phyloP scores from a whole-genome alignment of 2,329 filamentous ascomycete genomes.

The Claviceps sorghi region DNA sequence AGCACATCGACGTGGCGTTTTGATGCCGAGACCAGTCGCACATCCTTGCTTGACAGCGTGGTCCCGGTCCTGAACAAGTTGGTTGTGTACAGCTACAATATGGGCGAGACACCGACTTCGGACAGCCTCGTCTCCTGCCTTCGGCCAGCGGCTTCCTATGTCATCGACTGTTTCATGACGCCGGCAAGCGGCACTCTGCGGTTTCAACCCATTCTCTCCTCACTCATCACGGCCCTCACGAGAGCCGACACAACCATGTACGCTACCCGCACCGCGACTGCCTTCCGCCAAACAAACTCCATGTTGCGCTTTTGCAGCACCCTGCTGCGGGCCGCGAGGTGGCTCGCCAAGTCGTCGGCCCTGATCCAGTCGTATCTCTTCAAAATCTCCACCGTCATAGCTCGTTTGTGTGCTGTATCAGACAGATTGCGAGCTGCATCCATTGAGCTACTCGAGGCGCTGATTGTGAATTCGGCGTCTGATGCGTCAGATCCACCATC shows the following conservation, averaged over 20 bases:
- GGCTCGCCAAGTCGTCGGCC: constrained; percentile 46
- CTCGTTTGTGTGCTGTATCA: constrained; percentile 58
- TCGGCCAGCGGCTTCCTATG: constrained; percentile 56
- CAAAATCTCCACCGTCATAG: constrained; percentile 61
- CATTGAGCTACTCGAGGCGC: constrained; percentile 53
- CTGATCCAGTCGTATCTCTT: constrained; percentile 67
- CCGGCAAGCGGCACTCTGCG: constrained; percentile 54
- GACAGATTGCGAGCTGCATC: constrained; percentile 51
- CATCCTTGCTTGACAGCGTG: constrained; percentile 53
- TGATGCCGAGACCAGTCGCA: constrained; percentile 49
- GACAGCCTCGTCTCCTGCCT: constrained; percentile 45
- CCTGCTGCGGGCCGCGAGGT: constrained; percentile 54
- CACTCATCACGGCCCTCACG: constrained; percentile 36
- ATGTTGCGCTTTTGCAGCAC: constrained; percentile 53
- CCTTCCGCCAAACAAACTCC: constrained; percentile 47
- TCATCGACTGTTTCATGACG: constrained; percentile 64
- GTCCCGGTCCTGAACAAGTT: constrained; percentile 57
- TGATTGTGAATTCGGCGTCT: constrained; percentile 57
- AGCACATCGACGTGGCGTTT: constrained; percentile 81
- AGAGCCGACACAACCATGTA: constrained; percentile 49
- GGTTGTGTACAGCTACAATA: constrained; percentile 57
- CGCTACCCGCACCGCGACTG: constrained; percentile 35
- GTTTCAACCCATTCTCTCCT: constrained; percentile 61
- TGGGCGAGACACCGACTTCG: constrained; percentile 43
- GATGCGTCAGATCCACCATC: constrained; percentile 69